Base-by-base conservation (phyloP, 805 yeast genomes). In the Lachancea sp. region DNA sequence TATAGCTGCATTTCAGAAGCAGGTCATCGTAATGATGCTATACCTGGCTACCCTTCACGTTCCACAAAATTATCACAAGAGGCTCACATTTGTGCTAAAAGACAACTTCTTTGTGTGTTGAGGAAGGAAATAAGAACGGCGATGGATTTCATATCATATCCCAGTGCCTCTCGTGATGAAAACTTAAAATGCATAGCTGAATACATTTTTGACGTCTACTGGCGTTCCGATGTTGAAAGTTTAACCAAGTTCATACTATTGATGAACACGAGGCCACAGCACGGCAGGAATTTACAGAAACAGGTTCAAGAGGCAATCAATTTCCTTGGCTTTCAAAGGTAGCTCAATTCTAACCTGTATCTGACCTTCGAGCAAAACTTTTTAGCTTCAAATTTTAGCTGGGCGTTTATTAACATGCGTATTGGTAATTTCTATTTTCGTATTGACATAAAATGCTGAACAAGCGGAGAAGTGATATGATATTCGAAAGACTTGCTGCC, bases 151-250 rank as follows among this genome's bases (percentile, higher is more conserved):
- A 49, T 66, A 38, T 51, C 55, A 37, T 59, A 53, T 40, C 65
- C 69, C 6, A 47, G 55, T 13, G 68, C 69, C 2, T 57, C 67
- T 1, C 59, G 66, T 45, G 59, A 62, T 12, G 55, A 50, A n/a
- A 67, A 62, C 42, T 39, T 68, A 37, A 50, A 43, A 12, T 56
- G 61, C 26, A 59, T 70, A 31, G 41, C 66, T 9, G 64, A 63
- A n/a, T 66, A 66, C 46, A 60, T 71, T 35, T 47, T 68, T 36
- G 67, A 67, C 25, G 60, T 61, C 0, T 65, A 56, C 43, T 69
- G 72, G 68, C 46, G 50, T 12, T 58, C 61, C n/a, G 62, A 70
- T 42, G 20, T 53, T 3, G 45, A 45, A 20, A 47, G 49, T 10
- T 45, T 62, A 29, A 39, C 55, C 8, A 49, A 46, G 5, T 58